phyloP scores from a whole-genome alignment of 2,329 filamentous ascomycete species.

The Neocucurbitaria cava region DNA sequence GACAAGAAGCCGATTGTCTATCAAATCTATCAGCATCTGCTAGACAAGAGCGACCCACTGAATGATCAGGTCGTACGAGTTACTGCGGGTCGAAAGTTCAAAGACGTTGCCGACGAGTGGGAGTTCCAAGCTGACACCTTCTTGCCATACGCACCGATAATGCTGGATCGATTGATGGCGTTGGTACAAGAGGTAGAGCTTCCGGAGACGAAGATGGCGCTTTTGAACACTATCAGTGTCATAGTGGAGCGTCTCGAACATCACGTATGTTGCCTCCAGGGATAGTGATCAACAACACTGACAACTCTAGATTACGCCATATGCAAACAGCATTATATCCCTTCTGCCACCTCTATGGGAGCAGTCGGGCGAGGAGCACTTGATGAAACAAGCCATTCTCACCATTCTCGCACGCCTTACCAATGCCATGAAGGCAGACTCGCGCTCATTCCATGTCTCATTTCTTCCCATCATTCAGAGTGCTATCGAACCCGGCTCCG shows the following conservation, averaged over 20 bases:
- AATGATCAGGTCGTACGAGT: constrained; percentile 94
- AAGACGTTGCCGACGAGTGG: constrained; percentile 81
- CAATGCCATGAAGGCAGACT: constrained; percentile 81
- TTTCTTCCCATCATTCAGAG: constrained; percentile 84
- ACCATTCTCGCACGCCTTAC: constrained; percentile 85
- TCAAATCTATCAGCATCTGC: constrained; percentile 85
- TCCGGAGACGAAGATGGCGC: constrained; percentile 87
- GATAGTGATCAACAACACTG: background rate
- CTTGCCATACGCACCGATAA: constrained; percentile 75
- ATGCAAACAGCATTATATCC: constrained; percentile 80
- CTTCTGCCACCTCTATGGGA: constrained; percentile 86
- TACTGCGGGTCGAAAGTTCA: constrained; percentile 86
- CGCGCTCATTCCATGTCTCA: constrained; percentile 77
- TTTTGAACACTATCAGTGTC: constrained; percentile 84
- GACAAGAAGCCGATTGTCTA: constrained; percentile 78
- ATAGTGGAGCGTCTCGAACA: constrained; percentile 83
- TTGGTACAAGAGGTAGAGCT: constrained; percentile 81
- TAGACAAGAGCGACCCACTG: constrained; percentile 75
- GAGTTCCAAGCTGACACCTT: constrained; percentile 79
- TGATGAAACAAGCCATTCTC: constrained; percentile 93
- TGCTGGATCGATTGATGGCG: constrained; percentile 74
- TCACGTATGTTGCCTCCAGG: constrained; percentile 56
- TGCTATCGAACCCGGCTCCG: constrained; percentile 76
- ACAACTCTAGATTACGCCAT: constrained; percentile 60
- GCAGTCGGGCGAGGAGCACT: constrained; percentile 81